Conservation (phyloP, 371 early-diverging fungal genomes). For the Mortierella sp. region DNA sequence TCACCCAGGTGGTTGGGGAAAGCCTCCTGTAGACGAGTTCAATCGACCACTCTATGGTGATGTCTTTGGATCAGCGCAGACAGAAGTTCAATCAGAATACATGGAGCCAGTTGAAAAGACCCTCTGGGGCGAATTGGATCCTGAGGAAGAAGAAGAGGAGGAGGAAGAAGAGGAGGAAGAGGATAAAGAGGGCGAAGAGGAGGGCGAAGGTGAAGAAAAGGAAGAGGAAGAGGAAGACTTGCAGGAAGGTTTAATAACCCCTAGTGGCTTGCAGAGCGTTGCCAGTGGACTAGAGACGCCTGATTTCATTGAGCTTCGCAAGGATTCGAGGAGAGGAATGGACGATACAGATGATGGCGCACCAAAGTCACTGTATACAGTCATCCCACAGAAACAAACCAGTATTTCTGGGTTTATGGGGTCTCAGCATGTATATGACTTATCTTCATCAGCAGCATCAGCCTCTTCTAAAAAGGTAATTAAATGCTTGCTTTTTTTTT, state of each 20-base stretch:
- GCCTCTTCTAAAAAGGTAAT: constrained; percentile 42
- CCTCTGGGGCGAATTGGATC: constrained; percentile 89
- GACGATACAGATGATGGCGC: constrained; percentile 66
- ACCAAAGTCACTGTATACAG: constrained; percentile 87
- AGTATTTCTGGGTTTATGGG: constrained; percentile 94
- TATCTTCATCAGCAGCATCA: constrained; percentile 58
- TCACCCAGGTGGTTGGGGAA: constrained; percentile 99
- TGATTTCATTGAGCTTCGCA: constrained; percentile 92
- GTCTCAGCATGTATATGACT: constrained; percentile 91
- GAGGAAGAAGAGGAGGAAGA: constrained; percentile 76
- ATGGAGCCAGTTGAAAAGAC: constrained; percentile 79
- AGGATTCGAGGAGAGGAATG: constrained; percentile 64
- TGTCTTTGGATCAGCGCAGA: constrained; percentile 85
- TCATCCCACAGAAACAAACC: constrained; percentile 86
- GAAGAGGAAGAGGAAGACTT: constrained; percentile 62
- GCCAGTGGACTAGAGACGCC: constrained; percentile 93
- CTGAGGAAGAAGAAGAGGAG: constrained; percentile 71
- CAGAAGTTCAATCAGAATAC: constrained; percentile 60
- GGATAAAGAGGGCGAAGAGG: constrained; percentile 74
- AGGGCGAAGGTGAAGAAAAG: constrained; percentile 65
- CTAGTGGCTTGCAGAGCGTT: constrained; percentile 89
- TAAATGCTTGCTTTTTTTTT: background rate
- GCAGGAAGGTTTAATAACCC: constrained; percentile 84
- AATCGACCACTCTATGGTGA: constrained; percentile 97
- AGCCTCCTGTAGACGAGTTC: constrained; percentile 97